Percentiles rank a stretch among this genome's conserved stretches.
These are phyloP conservation scores for Fonsecaea multimorphosa DNA, from an alignment of 2,329 filamentous ascomycete genomes.

Conservation along the genomic window DNA sequence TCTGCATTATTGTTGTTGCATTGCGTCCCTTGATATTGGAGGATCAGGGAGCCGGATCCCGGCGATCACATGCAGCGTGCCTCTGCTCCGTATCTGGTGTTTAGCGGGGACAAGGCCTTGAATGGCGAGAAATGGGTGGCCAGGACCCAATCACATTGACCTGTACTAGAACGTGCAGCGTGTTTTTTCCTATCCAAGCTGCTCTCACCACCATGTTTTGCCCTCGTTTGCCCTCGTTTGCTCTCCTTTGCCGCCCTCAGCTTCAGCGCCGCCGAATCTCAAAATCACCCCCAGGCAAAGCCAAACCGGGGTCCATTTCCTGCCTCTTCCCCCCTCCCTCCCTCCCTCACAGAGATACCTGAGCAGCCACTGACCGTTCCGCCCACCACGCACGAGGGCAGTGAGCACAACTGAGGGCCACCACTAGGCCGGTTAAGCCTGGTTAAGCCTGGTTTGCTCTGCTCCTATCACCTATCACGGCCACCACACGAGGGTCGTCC, in stretches of 20 bases:
- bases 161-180: not conserved
- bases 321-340: not conserved
- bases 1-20: not conserved
- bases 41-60: no score
- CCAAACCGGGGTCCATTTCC: not conserved
- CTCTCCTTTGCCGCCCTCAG: not conserved
- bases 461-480: constrained; percentile 31
- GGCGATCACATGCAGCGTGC: not conserved
- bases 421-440: no score
- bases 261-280: not conserved
- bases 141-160: not conserved
- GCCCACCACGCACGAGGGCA: constrained; percentile 8
- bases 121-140: not conserved
- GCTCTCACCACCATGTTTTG: not conserved
- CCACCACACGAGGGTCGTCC: constrained; percentile 29
- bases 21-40: not conserved
- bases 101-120: not conserved
- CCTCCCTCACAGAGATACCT: not conserved
- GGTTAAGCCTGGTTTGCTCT: constrained; percentile 18
- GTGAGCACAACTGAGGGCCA: not conserved
- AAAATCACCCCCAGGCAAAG: not conserved
- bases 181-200: not conserved
- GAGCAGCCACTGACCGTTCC: constrained; percentile 17
- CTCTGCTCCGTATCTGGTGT: not conserved
- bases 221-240: not conserved